A percentile compares a stretch with the other conserved stretches of the same genome.
Evolutionary conservation across 1,284 basidiomycete species (phyloP).

Genomic region (Ganoderma resinaceum): DNA sequence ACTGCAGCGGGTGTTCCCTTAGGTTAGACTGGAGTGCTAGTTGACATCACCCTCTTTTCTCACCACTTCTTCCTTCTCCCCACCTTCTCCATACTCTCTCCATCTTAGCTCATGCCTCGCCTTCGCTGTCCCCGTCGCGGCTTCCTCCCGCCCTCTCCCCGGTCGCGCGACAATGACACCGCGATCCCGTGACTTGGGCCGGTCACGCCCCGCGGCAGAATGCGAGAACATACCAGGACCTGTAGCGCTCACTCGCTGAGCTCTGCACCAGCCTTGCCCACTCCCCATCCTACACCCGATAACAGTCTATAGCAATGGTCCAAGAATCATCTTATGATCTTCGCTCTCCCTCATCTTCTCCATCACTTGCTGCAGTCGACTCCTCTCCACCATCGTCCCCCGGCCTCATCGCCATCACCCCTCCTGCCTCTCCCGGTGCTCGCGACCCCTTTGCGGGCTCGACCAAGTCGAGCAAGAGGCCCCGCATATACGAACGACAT

Average conservation of each 20-base stretch:
- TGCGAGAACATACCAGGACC: too few species aligned
- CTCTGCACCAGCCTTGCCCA: background rate
- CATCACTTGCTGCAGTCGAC: slow-evolving; percentile 23
- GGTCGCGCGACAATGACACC: too few species aligned
- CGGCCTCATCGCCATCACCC: slow-evolving; percentile 19
- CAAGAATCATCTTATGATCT: background rate
- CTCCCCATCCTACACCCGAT: background rate
- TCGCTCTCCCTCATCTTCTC: slow-evolving; percentile 24
- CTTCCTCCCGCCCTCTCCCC: too few species aligned
- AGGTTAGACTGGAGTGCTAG: too few species aligned
- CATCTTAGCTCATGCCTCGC: too few species aligned
- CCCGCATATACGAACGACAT: slow-evolving; percentile 34
- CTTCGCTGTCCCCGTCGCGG: too few species aligned
- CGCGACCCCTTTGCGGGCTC: slow-evolving; percentile 39
- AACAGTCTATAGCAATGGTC: background rate
- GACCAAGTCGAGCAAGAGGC: slow-evolving; percentile 35
- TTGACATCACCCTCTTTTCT: too few species aligned
- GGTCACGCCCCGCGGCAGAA: too few species aligned
- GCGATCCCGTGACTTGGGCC: too few species aligned
- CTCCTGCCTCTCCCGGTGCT: slow-evolving; percentile 36
- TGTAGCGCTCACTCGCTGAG: background rate
- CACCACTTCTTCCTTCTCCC: too few species aligned
- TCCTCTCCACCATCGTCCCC: slow-evolving; percentile 30
- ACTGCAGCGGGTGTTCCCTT: too few species aligned
- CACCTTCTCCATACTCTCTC: too few species aligned